A percentile compares a stretch with the other conserved stretches of the same genome.
These are phyloP conservation scores for Beauveria sp. DNA, from an alignment of 2,329 filamentous ascomycete genomes.

Conservation along the genomic window DNA sequence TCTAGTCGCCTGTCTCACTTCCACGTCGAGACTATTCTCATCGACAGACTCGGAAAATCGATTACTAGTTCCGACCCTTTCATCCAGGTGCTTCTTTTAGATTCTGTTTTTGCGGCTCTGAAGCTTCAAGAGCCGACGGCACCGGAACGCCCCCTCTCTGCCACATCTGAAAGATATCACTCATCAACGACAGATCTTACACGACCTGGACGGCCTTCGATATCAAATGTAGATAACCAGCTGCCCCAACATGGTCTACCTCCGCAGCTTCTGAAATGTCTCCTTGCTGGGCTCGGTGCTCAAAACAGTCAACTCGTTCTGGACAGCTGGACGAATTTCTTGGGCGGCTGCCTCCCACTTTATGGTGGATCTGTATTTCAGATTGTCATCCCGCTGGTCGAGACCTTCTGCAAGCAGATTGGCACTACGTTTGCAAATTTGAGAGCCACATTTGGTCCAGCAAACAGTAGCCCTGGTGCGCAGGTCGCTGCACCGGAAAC, in stretches of 20 bases:
- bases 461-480: conserved; percentile 14
- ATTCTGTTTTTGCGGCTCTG: conserved; percentile 67
- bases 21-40: conserved; percentile 62
- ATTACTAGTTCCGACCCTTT: conserved; percentile 56
- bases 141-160: conserved; percentile 34
- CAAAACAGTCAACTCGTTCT: conserved; percentile 66
- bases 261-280: conserved; percentile 68
- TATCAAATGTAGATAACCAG: conserved; percentile 23
- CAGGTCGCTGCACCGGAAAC: conserved; percentile 49
- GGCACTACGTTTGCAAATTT: conserved; percentile 63
- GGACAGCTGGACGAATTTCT: conserved; percentile 85
- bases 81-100: conserved; percentile 69
- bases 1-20: conserved; percentile 51
- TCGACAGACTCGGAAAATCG: conserved; percentile 57
- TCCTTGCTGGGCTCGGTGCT: conserved; percentile 74
- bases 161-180: conserved; percentile 39
- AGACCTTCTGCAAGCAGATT: conserved; percentile 78
- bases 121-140: conserved; percentile 49
- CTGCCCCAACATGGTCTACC: conserved; percentile 43
- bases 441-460: conserved; percentile 50
- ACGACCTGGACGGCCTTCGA: conserved; percentile 31
- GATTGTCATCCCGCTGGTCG: conserved; percentile 81
- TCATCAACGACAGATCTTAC: conserved; percentile 33
- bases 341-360: conserved; percentile 74
- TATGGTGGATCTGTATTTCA: conserved; percentile 84